A percentile compares a stretch with the other conserved stretches of the same genome.
phyloP scores from a whole-genome alignment of 441 rosid genomes.

The Melastoma candidum region DNA sequence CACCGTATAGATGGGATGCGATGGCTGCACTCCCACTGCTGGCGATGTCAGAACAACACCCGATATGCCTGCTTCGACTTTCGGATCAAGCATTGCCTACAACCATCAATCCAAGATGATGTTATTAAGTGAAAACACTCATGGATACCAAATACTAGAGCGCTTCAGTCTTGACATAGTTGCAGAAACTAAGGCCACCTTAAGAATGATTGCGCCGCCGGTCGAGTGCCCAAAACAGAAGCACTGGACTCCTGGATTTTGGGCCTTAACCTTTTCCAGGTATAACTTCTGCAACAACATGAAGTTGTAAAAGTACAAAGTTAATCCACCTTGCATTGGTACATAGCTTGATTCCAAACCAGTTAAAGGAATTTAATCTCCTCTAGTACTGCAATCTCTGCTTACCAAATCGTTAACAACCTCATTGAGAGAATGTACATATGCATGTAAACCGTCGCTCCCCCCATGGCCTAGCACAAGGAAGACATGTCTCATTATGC shows the following conservation, averaged over 20 bases:
- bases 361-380: too few relatives aligned
- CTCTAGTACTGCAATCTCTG: constrained; percentile 5
- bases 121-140: background rate
- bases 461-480: constrained; percentile 65
- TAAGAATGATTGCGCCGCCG: constrained; percentile 74
- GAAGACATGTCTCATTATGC: constrained; percentile 1
- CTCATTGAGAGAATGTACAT: constrained; percentile 67
- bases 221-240: constrained; percentile 93
- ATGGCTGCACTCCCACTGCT: constrained; percentile 89
- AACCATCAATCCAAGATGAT: background rate
- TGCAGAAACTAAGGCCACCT: constrained; percentile 29
- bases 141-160: background rate
- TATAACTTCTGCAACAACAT: constrained; percentile 41
- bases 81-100: constrained; percentile 79
- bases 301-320: background rate
- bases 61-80: constrained; percentile 41
- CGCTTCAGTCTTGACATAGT: too few relatives aligned
- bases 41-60: constrained; percentile 83
- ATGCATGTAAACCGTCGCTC: constrained; percentile 91
- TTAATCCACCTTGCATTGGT: background rate
- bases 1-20: constrained; percentile 70
- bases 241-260: constrained; percentile 68
- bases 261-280: constrained; percentile 52
- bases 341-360: too few relatives aligned
- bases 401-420: constrained; percentile 73